Percentiles rank a stretch among this genome's conserved stretches.
phyloP scores from a whole-genome alignment of 2,329 filamentous ascomycete species.

The Aspergillus sp. region DNA sequence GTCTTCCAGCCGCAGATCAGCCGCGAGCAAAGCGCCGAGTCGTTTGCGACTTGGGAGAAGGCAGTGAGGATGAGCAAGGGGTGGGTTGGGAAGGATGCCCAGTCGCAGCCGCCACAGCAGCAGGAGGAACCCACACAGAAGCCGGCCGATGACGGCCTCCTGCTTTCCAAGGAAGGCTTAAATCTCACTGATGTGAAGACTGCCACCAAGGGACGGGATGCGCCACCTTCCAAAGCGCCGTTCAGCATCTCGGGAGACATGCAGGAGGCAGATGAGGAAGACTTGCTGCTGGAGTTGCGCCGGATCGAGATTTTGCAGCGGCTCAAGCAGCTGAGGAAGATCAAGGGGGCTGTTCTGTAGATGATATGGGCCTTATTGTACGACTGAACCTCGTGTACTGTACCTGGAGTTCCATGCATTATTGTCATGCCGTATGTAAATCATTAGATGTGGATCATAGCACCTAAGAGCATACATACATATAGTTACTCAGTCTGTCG shows the following conservation, averaged over 20 bases:
- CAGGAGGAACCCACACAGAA: background rate
- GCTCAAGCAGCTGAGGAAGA: constrained; percentile 22
- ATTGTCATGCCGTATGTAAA: too few species aligned
- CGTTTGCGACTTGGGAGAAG: constrained; percentile 61
- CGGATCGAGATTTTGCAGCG: constrained; percentile 27
- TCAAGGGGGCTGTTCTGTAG: constrained; percentile 11
- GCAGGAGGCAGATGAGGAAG: constrained; percentile 27
- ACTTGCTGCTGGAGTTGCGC: constrained; percentile 25
- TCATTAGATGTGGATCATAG: too few species aligned
- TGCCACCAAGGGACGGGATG: constrained; percentile 7
- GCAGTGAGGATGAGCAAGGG: constrained; percentile 67
- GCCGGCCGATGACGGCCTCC: background rate
- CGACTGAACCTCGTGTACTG: too few species aligned
- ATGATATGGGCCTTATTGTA: too few species aligned
- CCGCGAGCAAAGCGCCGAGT: constrained; percentile 43
- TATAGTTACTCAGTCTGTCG: too few species aligned
- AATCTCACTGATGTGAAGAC: constrained; percentile 6
- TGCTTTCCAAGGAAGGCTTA: constrained; percentile 6
- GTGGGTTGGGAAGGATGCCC: constrained; percentile 40
- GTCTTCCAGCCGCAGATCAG: constrained; percentile 59
- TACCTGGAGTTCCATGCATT: too few species aligned
- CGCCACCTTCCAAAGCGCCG: constrained; percentile 9
- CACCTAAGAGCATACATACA: background rate
- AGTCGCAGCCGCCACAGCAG: background rate
- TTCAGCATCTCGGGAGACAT: constrained; percentile 18